Conservation (phyloP, 116 monocot species). For the Dioscorea cayenensis region DNA sequence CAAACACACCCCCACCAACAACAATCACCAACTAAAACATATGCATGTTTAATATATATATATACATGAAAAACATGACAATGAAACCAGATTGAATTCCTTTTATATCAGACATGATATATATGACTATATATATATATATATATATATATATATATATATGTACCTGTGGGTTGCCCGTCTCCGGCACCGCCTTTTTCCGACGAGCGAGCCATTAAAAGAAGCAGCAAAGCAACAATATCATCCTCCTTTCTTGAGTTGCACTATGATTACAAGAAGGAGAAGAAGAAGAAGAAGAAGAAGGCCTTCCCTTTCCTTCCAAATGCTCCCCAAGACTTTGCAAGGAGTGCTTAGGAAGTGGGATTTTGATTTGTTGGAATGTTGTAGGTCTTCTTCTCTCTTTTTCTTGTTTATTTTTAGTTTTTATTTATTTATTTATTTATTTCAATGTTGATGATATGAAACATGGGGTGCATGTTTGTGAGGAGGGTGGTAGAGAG, state of each 20-base stretch:
- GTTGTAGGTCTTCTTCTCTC: not conserved
- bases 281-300: not conserved
- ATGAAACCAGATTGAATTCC: too few relatives aligned
- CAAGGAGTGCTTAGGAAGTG: not conserved
- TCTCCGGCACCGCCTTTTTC: constrained; percentile 9
- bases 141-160: too few relatives aligned
- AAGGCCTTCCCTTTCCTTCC: not conserved
- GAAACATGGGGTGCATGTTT: constrained; percentile 45
- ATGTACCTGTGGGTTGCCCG: constrained; percentile 17
- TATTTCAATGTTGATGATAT: constrained; percentile 6
- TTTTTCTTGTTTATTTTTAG: not conserved
- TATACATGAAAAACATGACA: too few relatives aligned
- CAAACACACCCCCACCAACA: not conserved
- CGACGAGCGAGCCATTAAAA: not conserved
- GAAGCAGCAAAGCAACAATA: too few relatives aligned
- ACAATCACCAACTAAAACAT: not conserved
- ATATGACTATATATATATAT: too few relatives aligned
- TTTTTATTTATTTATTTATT: not conserved
- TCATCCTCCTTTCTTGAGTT: too few relatives aligned
- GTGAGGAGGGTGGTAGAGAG: not conserved
- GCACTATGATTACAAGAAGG: not conserved
- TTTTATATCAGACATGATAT: too few relatives aligned
- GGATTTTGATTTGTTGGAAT: not conserved
- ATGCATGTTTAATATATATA: too few relatives aligned
- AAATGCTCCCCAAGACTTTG: too few relatives aligned